phyloP scores from a whole-genome alignment of 208 protist species.

The Leishmania tarentolae region DNA sequence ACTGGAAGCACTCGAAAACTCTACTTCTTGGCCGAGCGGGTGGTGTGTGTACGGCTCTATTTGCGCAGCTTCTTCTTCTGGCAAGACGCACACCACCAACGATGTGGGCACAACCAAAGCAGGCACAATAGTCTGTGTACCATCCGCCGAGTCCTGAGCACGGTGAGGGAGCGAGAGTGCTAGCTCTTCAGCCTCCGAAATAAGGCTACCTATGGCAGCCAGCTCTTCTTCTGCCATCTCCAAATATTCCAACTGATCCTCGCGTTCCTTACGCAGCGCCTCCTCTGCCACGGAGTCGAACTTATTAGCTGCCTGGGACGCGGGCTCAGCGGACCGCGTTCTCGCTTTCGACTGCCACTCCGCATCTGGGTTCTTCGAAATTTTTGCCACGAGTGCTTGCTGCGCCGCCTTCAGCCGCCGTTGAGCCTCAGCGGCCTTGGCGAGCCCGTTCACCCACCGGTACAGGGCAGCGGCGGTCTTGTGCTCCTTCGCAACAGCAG shows the following conservation, averaged over 20 bases:
- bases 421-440: conserved; percentile 18
- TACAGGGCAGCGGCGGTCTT: conserved; percentile 25
- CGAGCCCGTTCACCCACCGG: conserved; percentile 34
- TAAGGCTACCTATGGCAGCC: conserved; percentile 28
- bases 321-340: neutral
- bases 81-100: conserved; percentile 15
- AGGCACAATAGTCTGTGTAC: neutral
- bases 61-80: conserved; percentile 3
- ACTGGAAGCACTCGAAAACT: conserved; percentile 7
- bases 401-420: neutral
- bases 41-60: conserved; percentile 2
- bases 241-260: conserved; percentile 44
- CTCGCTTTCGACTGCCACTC: neutral
- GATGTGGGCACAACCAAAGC: conserved; percentile 12
- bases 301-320: neutral
- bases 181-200: conserved; percentile 20
- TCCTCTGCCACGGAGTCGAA: conserved; percentile 3
- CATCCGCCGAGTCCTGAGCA: neutral
- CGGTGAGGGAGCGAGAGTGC: neutral
- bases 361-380: neutral
- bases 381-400: neutral
- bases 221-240: conserved; percentile 47
- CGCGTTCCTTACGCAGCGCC: conserved; percentile 24
- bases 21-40: conserved; percentile 7
- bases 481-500: conserved; percentile 14